phyloP scores from a whole-genome alignment of 2,329 filamentous ascomycete genomes.

The Tolypocladium nubicola region DNA sequence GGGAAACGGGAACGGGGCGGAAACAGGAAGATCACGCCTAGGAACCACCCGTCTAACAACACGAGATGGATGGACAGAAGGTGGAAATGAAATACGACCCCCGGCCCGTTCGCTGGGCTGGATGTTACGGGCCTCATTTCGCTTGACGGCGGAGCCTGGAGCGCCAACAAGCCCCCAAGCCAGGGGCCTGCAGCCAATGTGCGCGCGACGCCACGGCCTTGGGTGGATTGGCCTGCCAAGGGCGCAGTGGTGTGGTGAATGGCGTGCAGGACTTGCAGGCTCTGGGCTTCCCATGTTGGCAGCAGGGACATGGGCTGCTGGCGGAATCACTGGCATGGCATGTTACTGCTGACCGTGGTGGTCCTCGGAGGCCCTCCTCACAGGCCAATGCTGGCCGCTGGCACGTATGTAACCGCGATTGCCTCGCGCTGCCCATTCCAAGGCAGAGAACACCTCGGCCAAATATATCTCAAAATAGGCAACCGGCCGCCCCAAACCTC shows the following conservation, averaged over 20 bases:
- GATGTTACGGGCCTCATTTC: slow-evolving; percentile 10
- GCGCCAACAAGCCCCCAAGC: neutral
- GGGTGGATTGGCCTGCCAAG: neutral
- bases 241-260: neutral
- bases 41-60: neutral
- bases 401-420: neutral
- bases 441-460: neutral
- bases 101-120: neutral
- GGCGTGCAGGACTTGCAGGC: neutral
- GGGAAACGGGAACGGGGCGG: neutral
- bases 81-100: neutral
- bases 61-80: neutral
- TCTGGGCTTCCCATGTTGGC: neutral
- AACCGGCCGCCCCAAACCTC: neutral
- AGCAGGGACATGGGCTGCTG: neutral
- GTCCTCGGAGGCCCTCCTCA: too few species aligned
- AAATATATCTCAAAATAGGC: neutral
- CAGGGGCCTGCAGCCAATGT: neutral
- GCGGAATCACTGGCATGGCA: too few species aligned
- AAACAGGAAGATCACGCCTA: neutral
- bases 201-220: neutral
- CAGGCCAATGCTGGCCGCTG: neutral
- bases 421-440: neutral
- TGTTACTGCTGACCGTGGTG: too few species aligned
- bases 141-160: slow-evolving; percentile 7